Conservation (phyloP, 2,329 filamentous ascomycete genomes). For the Podosphaera fusca region DNA sequence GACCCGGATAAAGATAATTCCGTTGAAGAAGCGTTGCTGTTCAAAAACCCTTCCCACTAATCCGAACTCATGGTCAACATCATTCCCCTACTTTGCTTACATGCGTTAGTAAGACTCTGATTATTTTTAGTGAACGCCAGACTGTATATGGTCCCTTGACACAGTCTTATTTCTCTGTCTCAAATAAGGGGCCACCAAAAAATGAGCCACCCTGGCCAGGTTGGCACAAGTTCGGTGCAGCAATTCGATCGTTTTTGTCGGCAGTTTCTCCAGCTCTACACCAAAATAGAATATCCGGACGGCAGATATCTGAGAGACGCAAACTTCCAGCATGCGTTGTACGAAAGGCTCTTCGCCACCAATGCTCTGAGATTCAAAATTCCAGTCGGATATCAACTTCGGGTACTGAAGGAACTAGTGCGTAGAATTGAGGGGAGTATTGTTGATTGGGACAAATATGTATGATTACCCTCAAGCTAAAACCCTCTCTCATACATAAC, state of each 20-base stretch:
- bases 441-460: constrained; percentile 65
- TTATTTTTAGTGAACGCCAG: no score
- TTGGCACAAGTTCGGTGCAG: constrained; percentile 6
- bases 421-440: constrained; percentile 50
- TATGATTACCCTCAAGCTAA: constrained; percentile 24
- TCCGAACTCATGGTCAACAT: no score
- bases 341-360: constrained; percentile 40
- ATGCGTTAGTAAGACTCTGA: no score
- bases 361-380: constrained; percentile 31
- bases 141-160: no score
- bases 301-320: constrained; percentile 31
- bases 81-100: no score
- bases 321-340: constrained; percentile 42
- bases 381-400: constrained; percentile 44
- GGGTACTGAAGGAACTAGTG: constrained; percentile 51
- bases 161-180: not conserved
- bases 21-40: no score
- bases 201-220: not conserved
- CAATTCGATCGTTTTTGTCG: constrained; percentile 33
- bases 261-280: constrained; percentile 61
- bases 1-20: no score
- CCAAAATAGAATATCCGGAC: constrained; percentile 38
- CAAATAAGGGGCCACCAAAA: not conserved
- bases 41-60: no score
- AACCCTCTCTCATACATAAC: not conserved